These are phyloP conservation scores for Fraxinus ornus DNA, from an alignment of 305 asterid genomes.

Conservation along the genomic window DNA sequence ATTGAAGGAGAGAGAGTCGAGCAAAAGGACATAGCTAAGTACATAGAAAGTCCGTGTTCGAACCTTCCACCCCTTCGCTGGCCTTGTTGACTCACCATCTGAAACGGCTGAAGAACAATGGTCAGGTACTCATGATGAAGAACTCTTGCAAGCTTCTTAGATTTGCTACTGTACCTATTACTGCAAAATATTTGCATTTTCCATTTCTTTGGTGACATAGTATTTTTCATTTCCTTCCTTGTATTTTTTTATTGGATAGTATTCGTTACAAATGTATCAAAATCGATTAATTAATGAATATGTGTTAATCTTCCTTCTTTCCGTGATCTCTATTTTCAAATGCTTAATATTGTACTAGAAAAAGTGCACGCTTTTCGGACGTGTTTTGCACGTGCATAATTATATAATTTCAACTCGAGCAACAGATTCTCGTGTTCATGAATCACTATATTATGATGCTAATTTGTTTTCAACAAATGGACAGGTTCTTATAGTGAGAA, in stretches of 20 bases:
- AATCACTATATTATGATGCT: neutral
- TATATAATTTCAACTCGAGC: neutral
- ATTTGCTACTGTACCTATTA: conserved; percentile 34
- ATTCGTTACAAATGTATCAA: no score
- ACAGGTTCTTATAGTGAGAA: neutral
- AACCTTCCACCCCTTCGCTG: conserved; percentile 51
- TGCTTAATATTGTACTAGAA: neutral
- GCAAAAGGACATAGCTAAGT: conserved; percentile 37
- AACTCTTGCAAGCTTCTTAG: conserved; percentile 68
- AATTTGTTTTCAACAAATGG: neutral
- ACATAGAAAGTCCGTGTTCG: conserved; percentile 44
- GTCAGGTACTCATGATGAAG: conserved; percentile 56
- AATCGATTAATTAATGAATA: no score
- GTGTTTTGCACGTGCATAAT: neutral
- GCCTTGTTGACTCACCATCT: conserved; percentile 51
- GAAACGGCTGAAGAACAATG: conserved; percentile 50
- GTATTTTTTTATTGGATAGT: no score
- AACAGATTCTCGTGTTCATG: neutral
- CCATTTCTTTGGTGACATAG: neutral
- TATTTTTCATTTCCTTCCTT: no score
- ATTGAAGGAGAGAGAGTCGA: conserved; percentile 74
- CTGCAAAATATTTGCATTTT: conserved; percentile 16
- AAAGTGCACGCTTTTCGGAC: neutral
- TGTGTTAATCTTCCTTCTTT: neutral
- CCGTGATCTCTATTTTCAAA: neutral